Conservation (phyloP, 169 alveolate genomes). For the Eimeria falciformis region DNA sequence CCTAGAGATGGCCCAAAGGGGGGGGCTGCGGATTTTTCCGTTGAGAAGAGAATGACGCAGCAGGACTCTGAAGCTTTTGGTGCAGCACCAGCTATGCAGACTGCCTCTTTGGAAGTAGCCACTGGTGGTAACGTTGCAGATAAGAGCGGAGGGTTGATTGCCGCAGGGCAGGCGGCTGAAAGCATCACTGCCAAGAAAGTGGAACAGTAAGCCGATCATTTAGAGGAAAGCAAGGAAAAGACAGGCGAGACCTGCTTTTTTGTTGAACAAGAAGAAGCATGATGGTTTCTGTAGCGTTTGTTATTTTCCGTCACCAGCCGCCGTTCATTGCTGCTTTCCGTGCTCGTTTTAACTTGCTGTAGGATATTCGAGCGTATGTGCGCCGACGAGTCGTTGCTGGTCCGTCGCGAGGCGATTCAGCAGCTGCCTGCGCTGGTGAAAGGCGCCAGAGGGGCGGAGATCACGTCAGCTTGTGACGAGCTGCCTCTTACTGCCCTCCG, state of each 20-base stretch:
- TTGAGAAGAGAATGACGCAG: background rate
- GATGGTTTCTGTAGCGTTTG: too few relatives aligned
- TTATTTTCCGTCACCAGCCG: too few relatives aligned
- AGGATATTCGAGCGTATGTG: slow-evolving; percentile 15
- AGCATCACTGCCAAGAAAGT: background rate
- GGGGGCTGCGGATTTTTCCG: background rate
- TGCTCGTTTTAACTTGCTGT: background rate
- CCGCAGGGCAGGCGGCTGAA: background rate
- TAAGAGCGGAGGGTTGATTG: background rate
- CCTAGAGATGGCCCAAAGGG: too few relatives aligned
- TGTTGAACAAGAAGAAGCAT: too few relatives aligned
- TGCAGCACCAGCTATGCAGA: background rate
- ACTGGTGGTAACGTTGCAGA: too few relatives aligned
- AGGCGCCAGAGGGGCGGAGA: slow-evolving; percentile 7
- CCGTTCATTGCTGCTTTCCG: background rate
- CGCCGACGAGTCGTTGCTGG: slow-evolving; percentile 7
- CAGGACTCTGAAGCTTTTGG: background rate
- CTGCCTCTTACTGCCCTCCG: background rate
- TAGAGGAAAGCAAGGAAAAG: too few relatives aligned
- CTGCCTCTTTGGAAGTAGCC: too few relatives aligned
- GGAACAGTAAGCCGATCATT: too few relatives aligned
- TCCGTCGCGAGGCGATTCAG: slow-evolving; percentile 43
- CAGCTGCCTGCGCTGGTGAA: slow-evolving; percentile 39
- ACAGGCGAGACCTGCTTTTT: too few relatives aligned
- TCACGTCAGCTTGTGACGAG: background rate